A percentile compares a stretch with the other conserved stretches of the same genome.
phyloP scores from a whole-genome alignment of 345 rosid species.

The Citrus cavaleriei region DNA sequence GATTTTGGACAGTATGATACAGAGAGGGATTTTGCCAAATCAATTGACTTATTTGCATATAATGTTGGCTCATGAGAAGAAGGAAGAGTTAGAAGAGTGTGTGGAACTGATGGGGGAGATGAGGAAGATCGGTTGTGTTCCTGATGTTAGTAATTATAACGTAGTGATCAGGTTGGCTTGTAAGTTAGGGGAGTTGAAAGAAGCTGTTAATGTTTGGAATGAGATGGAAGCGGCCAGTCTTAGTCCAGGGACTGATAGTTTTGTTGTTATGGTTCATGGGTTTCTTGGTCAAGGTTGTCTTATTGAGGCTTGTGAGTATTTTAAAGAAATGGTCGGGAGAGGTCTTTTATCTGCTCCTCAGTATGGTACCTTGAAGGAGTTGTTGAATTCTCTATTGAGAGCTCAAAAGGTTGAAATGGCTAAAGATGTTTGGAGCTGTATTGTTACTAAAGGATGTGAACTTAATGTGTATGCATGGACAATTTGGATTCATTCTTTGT shows the following conservation, averaged over 20 bases:
- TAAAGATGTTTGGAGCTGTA: constrained; percentile 73
- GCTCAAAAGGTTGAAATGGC: constrained; percentile 76
- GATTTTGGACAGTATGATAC: constrained; percentile 60
- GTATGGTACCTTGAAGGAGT: constrained; percentile 61
- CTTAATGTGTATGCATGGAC: constrained; percentile 77
- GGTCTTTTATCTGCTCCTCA: constrained; percentile 69
- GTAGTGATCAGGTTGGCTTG: constrained; percentile 73
- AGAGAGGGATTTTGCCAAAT: constrained; percentile 52
- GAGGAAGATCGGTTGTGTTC: constrained; percentile 53
- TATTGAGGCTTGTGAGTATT: constrained; percentile 64
- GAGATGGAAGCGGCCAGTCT: constrained; percentile 66
- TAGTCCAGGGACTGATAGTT: constrained; percentile 74
- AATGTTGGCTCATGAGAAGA: constrained; percentile 76
- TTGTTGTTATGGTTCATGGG: constrained; percentile 68
- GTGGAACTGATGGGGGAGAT: constrained; percentile 55
- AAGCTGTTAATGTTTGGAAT: constrained; percentile 59
- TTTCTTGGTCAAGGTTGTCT: constrained; percentile 56
- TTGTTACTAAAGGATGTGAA: constrained; percentile 65
- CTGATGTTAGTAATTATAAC: constrained; percentile 54
- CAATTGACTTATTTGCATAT: constrained; percentile 65
- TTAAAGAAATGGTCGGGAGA: constrained; percentile 78
- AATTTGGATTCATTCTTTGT: constrained; percentile 90
- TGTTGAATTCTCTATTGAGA: constrained; percentile 61
- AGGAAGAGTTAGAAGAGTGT: constrained; percentile 67
- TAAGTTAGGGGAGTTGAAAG: constrained; percentile 67